Evolutionary conservation across 257 asterid species (phyloP).

Genomic region (Lavandula angustifolia): DNA sequence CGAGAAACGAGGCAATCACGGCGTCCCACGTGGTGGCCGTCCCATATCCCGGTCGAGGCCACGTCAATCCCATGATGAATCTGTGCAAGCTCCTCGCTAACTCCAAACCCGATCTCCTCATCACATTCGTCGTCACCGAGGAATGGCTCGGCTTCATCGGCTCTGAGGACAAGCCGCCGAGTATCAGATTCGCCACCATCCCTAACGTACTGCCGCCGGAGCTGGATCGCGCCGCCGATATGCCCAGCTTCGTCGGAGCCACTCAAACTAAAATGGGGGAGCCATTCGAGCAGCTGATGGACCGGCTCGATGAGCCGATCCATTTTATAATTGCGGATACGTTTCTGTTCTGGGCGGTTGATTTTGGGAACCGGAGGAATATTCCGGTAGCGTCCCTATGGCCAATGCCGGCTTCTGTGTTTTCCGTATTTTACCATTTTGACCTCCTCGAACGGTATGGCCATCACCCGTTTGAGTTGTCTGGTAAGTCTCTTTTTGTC

Average conservation of each 20-base stretch:
- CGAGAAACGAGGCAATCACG: slow-evolving; percentile 21
- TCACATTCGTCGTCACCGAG: slow-evolving; percentile 64
- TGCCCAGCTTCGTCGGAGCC: slow-evolving; percentile 53
- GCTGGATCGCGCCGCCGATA: slow-evolving; percentile 53
- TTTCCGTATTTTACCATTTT: slow-evolving; percentile 51
- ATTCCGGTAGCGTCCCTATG: slow-evolving; percentile 82
- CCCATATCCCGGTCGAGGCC: slow-evolving; percentile 88
- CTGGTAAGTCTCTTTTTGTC: slow-evolving; percentile 42
- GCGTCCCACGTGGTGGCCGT: slow-evolving; percentile 62
- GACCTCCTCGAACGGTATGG: slow-evolving; percentile 47
- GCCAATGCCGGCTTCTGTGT: slow-evolving; percentile 68
- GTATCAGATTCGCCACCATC: slow-evolving; percentile 54
- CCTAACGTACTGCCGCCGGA: slow-evolving; percentile 72
- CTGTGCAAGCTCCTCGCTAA: slow-evolving; percentile 49
- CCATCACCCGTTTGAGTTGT: slow-evolving; percentile 43
- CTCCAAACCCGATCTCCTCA: slow-evolving; percentile 36
- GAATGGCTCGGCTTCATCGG: slow-evolving; percentile 71
- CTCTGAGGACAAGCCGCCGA: slow-evolving; percentile 51
- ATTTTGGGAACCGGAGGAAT: slow-evolving; percentile 55
- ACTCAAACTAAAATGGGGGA: slow-evolving; percentile 61
- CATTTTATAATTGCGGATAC: slow-evolving; percentile 49
- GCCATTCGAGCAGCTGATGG: slow-evolving; percentile 58
- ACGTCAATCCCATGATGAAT: slow-evolving; percentile 79
- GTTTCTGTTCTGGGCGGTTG: slow-evolving; percentile 55
- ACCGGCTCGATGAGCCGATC: slow-evolving; percentile 39